A percentile compares a stretch with the other conserved stretches of the same genome.
Conservation (phyloP, 2,329 filamentous ascomycete species). For the Curvularia hawaiiensis region DNA sequence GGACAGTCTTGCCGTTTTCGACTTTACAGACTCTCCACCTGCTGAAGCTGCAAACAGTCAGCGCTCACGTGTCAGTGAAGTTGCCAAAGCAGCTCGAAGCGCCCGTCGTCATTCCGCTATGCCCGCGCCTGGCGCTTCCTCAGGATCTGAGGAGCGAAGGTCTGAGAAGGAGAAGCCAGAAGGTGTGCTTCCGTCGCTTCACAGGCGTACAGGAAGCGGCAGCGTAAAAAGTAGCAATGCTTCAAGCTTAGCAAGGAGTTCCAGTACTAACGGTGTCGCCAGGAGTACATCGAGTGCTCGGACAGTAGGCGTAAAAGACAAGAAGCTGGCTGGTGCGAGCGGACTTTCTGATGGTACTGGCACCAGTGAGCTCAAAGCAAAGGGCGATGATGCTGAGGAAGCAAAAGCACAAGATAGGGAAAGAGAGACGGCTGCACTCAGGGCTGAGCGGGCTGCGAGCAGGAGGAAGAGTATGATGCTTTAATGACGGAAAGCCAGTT, state of each 20-base stretch:
- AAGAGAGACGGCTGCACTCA: slow-evolving; percentile 27
- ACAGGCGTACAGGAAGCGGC: slow-evolving; percentile 37
- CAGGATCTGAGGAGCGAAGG: slow-evolving; percentile 16
- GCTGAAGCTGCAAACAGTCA: slow-evolving; percentile 20
- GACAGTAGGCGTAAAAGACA: slow-evolving; percentile 24
- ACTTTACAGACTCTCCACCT: slow-evolving; percentile 45
- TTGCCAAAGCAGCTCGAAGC: slow-evolving; percentile 35
- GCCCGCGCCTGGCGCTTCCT: slow-evolving; percentile 20
- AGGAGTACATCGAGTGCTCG: slow-evolving; percentile 19
- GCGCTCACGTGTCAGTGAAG: slow-evolving; percentile 34
- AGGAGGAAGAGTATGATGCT: slow-evolving; percentile 52
- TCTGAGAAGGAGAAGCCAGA: slow-evolving; percentile 22
- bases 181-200: slow-evolving; percentile 27
- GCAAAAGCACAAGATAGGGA: slow-evolving; percentile 15
- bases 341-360: slow-evolving; percentile 15
- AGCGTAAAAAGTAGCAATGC: slow-evolving; percentile 27
- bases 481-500: slow-evolving; percentile 22
- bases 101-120: slow-evolving; percentile 44
- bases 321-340: slow-evolving; percentile 8
- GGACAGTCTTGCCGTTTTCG: slow-evolving; percentile 45
- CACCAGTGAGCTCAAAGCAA: slow-evolving; percentile 19
- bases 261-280: slow-evolving; percentile 17
- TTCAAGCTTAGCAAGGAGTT: slow-evolving; percentile 16
- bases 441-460: slow-evolving; percentile 46
- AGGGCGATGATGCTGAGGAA: slow-evolving; percentile 12